These are phyloP conservation scores for Dactylellina haptotyla DNA, from an alignment of 2,329 filamentous ascomycete species.

Conservation along the genomic window DNA sequence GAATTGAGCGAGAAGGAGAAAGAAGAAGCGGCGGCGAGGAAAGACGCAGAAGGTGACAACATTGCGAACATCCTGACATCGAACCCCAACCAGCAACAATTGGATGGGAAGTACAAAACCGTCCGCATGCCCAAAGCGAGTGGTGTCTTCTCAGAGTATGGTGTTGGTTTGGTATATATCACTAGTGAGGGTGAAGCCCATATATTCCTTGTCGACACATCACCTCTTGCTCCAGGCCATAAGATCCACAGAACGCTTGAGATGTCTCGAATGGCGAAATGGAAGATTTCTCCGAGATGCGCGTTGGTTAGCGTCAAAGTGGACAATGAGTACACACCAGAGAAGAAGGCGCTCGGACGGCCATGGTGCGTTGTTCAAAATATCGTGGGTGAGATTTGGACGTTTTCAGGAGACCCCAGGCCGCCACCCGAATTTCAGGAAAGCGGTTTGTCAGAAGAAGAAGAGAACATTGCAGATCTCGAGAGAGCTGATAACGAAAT, in stretches of 20 bases:
- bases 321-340: conserved; percentile 42
- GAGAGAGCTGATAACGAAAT: conserved; percentile 41
- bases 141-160: conserved; percentile 43
- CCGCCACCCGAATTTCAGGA: conserved; percentile 26
- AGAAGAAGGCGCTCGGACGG: conserved; percentile 38
- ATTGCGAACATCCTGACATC: conserved; percentile 10
- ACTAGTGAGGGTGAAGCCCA: conserved; percentile 48
- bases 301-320: conserved; percentile 37
- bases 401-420: conserved; percentile 45
- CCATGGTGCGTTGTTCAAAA: conserved; percentile 50
- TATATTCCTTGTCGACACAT: conserved; percentile 37
- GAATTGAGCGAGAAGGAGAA: conserved; percentile 22
- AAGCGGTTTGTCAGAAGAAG: conserved; percentile 39
- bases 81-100: not conserved
- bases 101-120: conserved; percentile 14
- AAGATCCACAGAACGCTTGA: conserved; percentile 45
- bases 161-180: conserved; percentile 38
- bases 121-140: conserved; percentile 36
- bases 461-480: conserved; percentile 36
- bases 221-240: conserved; percentile 32
- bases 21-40: not conserved
- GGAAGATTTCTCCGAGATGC: conserved; percentile 50
- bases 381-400: conserved; percentile 53
- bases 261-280: conserved; percentile 40
- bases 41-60: conserved; percentile 5